Evolutionary conservation across 306 rosid genomes (phyloP).

Genomic region (Clitoria ternatea): DNA sequence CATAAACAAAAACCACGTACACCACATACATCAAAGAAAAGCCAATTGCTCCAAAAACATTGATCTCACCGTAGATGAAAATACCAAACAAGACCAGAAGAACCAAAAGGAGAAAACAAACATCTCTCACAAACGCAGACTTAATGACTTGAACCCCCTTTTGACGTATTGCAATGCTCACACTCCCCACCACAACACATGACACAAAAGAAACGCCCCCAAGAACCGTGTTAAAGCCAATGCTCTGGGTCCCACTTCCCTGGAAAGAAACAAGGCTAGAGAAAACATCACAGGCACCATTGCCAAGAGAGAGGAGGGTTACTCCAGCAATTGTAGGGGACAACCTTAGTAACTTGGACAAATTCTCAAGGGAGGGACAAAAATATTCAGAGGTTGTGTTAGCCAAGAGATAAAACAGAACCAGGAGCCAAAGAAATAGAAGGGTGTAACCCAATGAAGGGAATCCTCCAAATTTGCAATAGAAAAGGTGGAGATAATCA

Average conservation of each 20-base stretch:
- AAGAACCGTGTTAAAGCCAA: constrained; percentile 34
- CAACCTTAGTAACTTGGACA: constrained; percentile 31
- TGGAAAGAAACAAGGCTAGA: constrained; percentile 33
- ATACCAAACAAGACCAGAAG: constrained; percentile 24
- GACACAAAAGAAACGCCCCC: constrained; percentile 38
- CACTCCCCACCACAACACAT: constrained; percentile 39
- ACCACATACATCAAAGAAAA: constrained; percentile 30
- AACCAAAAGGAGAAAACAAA: constrained; percentile 29
- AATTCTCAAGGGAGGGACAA: constrained; percentile 38
- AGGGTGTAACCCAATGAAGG: constrained; percentile 31
- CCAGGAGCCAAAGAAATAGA: constrained; percentile 29
- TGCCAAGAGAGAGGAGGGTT: constrained; percentile 42
- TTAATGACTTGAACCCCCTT: constrained; percentile 20
- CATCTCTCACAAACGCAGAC: constrained; percentile 34
- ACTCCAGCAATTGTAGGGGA: constrained; percentile 45
- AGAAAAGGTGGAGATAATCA: constrained; percentile 36
- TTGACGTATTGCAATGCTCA: constrained; percentile 20
- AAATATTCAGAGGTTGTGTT: constrained; percentile 37
- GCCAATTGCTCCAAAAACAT: constrained; percentile 38
- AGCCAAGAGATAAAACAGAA: constrained; percentile 35
- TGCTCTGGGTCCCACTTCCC: constrained; percentile 18
- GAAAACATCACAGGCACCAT: constrained; percentile 43
- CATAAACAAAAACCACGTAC: constrained; percentile 30
- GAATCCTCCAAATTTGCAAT: constrained; percentile 32
- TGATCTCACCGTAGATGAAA: constrained; percentile 27